Base-by-base conservation (phyloP, 257 asterid genomes). In the Solanum stenotomum region DNA sequence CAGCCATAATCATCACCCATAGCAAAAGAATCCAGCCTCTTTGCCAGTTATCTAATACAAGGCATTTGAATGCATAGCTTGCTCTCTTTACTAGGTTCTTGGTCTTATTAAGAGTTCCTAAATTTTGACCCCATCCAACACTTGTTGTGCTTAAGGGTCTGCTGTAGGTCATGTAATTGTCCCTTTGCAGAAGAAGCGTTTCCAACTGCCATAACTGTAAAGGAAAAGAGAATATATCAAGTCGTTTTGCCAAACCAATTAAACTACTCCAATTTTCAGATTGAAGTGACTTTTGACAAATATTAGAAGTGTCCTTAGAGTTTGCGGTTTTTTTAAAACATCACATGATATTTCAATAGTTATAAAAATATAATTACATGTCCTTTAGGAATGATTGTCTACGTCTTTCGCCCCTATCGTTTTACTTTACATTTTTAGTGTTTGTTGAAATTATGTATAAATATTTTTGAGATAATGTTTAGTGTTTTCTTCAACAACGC, bases 171-270 rank as follows among this genome's bases (percentile, higher is more conserved):
- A 96, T 94, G 89, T 95, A 96, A 23, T 88, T 91, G 88, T 96
- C 97, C 79, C 96, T 92, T 94, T 94, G 98, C 16, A 96, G 93
- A 8, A 96, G 97, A 75, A 95, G 95, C 67, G 98, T 87, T 87
- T 96, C 99, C 94, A 96, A 88, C 91, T 95, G 99, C 99, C 99
- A 96, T 93, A 96, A 90, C 99, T 96, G 94, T 86, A 88, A 15
- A 9, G 20, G 23, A 77, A 81, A 86, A 46, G 46, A 78, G 67
- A 35, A 72, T 87, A 72, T 87, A 89, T 77, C 65, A 74, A 35
- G 61, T 40, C 70, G 37, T 84, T 59, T 38, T 35, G 25, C 38
- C 15, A 8, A 25, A 79, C 40, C 67, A 8, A 25, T 27, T 2
- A 42, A 25, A 14, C 5, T 42, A 25, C 61, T 25, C 22, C 61